These are phyloP conservation scores for Tuber microsphaerosporum DNA, from an alignment of 495 filamentous ascomycete genomes.

Conservation along the genomic window DNA sequence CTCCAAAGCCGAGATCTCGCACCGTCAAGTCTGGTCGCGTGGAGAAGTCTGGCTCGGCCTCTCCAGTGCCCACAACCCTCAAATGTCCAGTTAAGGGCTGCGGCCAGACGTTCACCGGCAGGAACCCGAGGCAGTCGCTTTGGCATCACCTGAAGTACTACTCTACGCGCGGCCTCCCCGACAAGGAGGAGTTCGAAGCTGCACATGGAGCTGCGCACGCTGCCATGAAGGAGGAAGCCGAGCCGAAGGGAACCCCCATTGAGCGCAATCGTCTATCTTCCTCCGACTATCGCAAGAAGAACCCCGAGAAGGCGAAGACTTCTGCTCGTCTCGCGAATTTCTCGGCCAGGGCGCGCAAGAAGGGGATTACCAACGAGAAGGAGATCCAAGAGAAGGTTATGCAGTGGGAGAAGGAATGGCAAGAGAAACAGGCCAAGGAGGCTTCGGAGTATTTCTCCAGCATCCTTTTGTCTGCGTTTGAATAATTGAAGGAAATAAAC, in stretches of 20 bases:
- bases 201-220: slow-evolving; percentile 37
- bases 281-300: slow-evolving; percentile 41
- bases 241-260: slow-evolving; percentile 40
- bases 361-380: slow-evolving; percentile 36
- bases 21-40: slow-evolving; percentile 35
- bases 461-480: slow-evolving; percentile 39
- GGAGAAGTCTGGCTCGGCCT: slow-evolving; percentile 29
- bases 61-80: slow-evolving; percentile 28
- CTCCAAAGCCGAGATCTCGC: slow-evolving; percentile 19
- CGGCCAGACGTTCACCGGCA: slow-evolving; percentile 39
- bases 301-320: slow-evolving; percentile 40
- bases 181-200: slow-evolving; percentile 38
- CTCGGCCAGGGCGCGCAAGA: slow-evolving; percentile 38
- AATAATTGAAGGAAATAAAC: slow-evolving; percentile 15
- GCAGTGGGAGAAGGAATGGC: slow-evolving; percentile 41
- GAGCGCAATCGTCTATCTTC: slow-evolving; percentile 40
- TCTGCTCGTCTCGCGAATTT: slow-evolving; percentile 40
- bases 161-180: slow-evolving; percentile 39
- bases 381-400: slow-evolving; percentile 38
- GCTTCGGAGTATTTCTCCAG: slow-evolving; percentile 40
- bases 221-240: slow-evolving; percentile 39
- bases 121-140: slow-evolving; percentile 38
- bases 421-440: slow-evolving; percentile 41
- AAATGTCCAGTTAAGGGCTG: slow-evolving; percentile 40
- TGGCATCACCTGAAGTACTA: slow-evolving; percentile 42